Base-by-base conservation (phyloP, 2,329 filamentous ascomycete species). In the Fusarium verrucosum region DNA sequence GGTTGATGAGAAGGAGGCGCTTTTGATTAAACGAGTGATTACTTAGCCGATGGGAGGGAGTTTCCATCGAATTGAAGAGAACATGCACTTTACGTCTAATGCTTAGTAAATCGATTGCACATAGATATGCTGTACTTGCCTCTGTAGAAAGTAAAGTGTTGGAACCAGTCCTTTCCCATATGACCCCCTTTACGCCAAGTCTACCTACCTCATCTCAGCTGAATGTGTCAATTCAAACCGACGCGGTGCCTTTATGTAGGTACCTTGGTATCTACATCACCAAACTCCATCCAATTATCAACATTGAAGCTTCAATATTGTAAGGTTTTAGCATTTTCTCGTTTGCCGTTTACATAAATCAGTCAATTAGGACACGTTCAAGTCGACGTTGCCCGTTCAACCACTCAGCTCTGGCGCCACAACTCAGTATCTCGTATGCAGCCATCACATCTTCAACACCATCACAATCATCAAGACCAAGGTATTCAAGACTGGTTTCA, bases 401-500 rank as follows among this genome's bases (percentile, higher is more conserved):
- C 40, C 30, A 32, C 14, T 16, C 8, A 16, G 14, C 13, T 36
- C 10, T 23, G n/a, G 19, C 26, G 4, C 35, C 30, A 35, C 22
- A 25, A 32, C 41, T 17, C n/a, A n/a, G n/a, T 28, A 28, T 10
- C 28, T 30, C n/a, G n/a, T n/a, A n/a, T n/a, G n/a, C n/a, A 13
- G 28, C 13, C 7, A 30, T 30, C 28, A 30, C 16, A 5, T 14
- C 28, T 9, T 28, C 5, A 5, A 30, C 28, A 14, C 11, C 13
- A 30, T 28, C 25, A 30, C 32, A 20, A 51, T 10, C 20, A 43
- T 22, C 38, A 25, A 30, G 28, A 43, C 50, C 41, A n/a, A n/a
- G n/a, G n/a, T n/a, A 30, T 59, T 17, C 10, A 35, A 26, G 26
- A 22, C 23, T 54, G 44, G 53, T 68, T 69, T 70, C 65, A 51